These are phyloP conservation scores for Hanseniaspora mollemarum DNA, from an alignment of 805 yeast genomes.

Conservation along the genomic window DNA sequence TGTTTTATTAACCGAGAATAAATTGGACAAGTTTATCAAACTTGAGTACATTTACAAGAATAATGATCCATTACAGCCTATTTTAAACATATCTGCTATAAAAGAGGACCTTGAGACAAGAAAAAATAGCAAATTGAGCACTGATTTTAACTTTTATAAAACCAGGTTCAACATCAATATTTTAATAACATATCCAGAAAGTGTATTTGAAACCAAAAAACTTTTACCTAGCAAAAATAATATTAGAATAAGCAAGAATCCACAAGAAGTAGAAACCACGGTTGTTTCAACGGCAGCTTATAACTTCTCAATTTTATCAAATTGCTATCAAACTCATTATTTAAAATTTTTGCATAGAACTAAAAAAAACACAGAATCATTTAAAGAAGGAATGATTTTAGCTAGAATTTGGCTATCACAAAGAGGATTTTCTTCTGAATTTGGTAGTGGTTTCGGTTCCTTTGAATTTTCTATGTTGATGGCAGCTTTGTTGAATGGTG, in stretches of 20 bases:
- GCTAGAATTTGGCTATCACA: slow-evolving; percentile 88
- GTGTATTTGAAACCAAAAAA: slow-evolving; percentile 62
- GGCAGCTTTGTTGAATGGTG: slow-evolving; percentile 75
- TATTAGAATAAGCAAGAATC: slow-evolving; percentile 52
- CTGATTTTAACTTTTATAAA: slow-evolving; percentile 49
- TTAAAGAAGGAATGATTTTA: slow-evolving; percentile 73
- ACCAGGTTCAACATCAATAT: slow-evolving; percentile 64
- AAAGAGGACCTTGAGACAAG: slow-evolving; percentile 23
- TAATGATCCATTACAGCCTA: slow-evolving; percentile 69
- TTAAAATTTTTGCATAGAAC: slow-evolving; percentile 65
- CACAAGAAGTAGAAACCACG: slow-evolving; percentile 5
- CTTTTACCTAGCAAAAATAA: slow-evolving; percentile 71
- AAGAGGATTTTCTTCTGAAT: slow-evolving; percentile 56
- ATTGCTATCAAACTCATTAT: slow-evolving; percentile 56
- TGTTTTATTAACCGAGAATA: slow-evolving; percentile 40
- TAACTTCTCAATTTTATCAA: slow-evolving; percentile 67
- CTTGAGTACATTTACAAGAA: slow-evolving; percentile 59
- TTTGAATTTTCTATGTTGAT: slow-evolving; percentile 76
- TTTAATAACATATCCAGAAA: slow-evolving; percentile 60
- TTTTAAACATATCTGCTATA: slow-evolving; percentile 50
- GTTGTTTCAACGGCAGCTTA: slow-evolving; percentile 73
- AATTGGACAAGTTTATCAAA: slow-evolving; percentile 36
- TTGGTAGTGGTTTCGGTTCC: slow-evolving; percentile 67
- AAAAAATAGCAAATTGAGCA: slow-evolving; percentile 16
- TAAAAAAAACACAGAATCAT: slow-evolving; percentile 65